Conservation (phyloP, 1,284 basidiomycete species). For the Cronartium quercuum region DNA sequence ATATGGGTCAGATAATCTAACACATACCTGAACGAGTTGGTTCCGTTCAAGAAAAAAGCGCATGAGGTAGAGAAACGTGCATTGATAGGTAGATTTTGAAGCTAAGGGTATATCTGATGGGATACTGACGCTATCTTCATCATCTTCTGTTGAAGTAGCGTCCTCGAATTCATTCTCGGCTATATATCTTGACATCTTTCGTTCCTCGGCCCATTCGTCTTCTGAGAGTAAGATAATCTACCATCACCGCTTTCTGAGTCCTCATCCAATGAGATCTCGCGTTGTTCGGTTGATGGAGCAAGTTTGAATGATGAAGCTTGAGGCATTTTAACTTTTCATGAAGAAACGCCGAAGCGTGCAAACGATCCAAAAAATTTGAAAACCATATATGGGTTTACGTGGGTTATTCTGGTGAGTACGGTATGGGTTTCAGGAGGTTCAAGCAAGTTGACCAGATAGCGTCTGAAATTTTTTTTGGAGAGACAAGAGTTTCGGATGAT, state of each 20-base stretch:
- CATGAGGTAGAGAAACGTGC: background rate
- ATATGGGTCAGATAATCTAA: background rate
- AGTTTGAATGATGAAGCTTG: background rate
- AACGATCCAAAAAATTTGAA: background rate
- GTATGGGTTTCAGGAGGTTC: no score
- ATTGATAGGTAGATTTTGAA: background rate
- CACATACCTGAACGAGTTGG: background rate
- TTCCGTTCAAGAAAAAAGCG: background rate
- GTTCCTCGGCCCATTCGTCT: slow-evolving; percentile 1
- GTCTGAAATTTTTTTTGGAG: no score
- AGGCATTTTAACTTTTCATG: background rate
- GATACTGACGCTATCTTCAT: background rate
- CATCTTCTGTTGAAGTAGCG: background rate
- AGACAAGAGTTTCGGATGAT: no score
- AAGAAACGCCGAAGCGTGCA: background rate
- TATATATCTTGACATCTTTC: slow-evolving; percentile 7
- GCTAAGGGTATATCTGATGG: background rate
- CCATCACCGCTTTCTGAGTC: background rate
- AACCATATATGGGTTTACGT: background rate
- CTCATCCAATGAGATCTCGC: background rate
- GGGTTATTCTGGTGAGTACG: no score
- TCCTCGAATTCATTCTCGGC: background rate
- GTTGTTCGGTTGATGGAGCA: background rate
- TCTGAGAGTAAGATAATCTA: background rate
- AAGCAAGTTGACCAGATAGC: no score